Percentiles rank a stretch among this genome's conserved stretches.
These are phyloP conservation scores for Irpex sp. DNA, from an alignment of 1,284 basidiomycete genomes.

Conservation along the genomic window DNA sequence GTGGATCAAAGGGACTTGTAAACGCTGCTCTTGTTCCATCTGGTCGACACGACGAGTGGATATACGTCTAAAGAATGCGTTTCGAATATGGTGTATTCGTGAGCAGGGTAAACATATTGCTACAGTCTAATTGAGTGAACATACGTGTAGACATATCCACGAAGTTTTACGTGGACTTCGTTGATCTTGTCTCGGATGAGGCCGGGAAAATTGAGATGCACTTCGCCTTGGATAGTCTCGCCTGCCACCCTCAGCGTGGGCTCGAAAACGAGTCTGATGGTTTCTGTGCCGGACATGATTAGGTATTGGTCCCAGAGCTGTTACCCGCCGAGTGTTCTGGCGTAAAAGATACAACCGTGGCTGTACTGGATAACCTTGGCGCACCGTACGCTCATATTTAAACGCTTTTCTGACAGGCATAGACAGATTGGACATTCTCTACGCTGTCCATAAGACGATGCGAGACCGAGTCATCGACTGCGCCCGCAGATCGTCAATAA, in stretches of 20 bases:
- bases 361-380: neutral
- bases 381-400: neutral
- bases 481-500: neutral
- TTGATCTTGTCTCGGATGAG: conserved; percentile 19
- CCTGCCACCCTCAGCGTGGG: neutral
- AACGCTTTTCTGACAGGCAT: neutral
- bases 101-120: neutral
- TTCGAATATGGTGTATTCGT: neutral
- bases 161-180: conserved; percentile 20
- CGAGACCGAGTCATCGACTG: neutral
- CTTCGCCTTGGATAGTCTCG: conserved; percentile 8
- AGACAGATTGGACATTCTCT: neutral
- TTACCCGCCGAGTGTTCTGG: neutral
- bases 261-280: neutral
- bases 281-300: neutral
- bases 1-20: neutral
- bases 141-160: conserved; percentile 20
- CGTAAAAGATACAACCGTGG: neutral
- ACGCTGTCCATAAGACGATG: neutral
- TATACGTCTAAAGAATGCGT: neutral
- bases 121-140: neutral
- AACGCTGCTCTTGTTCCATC: neutral
- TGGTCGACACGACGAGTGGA: neutral
- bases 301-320: neutral
- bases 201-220: conserved; percentile 15